These are phyloP conservation scores for Candida ortonii DNA, from an alignment of 805 yeast genomes.

Conservation along the genomic window DNA sequence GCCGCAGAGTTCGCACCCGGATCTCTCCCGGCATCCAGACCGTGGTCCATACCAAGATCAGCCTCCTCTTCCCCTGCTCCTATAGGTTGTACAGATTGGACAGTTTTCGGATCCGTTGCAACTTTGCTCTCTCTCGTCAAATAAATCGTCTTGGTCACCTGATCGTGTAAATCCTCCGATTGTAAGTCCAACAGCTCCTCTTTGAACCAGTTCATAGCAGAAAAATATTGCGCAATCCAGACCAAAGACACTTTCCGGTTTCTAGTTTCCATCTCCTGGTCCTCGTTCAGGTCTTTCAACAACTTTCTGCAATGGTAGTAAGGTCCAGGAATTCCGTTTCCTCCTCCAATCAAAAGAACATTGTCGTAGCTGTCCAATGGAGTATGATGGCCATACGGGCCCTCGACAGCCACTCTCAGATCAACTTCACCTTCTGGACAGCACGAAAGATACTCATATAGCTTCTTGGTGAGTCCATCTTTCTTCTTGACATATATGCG, in stretches of 20 bases:
- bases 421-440: conserved; percentile 14
- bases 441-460: conserved; percentile 31
- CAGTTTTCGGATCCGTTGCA: too few species aligned
- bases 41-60: too few species aligned
- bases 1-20: too few species aligned
- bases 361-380: conserved; percentile 41
- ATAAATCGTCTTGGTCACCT: conserved; percentile 21
- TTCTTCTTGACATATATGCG: conserved; percentile 47
- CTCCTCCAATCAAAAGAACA: conserved; percentile 51
- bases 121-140: conserved; percentile 21
- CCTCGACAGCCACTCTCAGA: conserved; percentile 43
- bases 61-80: too few species aligned
- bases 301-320: conserved; percentile 41
- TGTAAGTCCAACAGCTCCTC: conserved; percentile 35
- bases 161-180: conserved; percentile 13
- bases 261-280: conserved; percentile 9
- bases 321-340: conserved; percentile 58
- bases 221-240: conserved; percentile 43
- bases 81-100: too few species aligned
- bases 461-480: conserved; percentile 45
- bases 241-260: conserved; percentile 37
- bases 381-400: conserved; percentile 49
- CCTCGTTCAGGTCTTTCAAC: conserved; percentile 20
- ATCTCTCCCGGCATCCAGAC: too few species aligned
- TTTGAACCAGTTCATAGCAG: conserved; percentile 42